Percentiles rank a stretch among this genome's conserved stretches.
These are phyloP conservation scores for Pogostemon cablin DNA, from an alignment of 257 asterid genomes.

Conservation along the genomic window DNA sequence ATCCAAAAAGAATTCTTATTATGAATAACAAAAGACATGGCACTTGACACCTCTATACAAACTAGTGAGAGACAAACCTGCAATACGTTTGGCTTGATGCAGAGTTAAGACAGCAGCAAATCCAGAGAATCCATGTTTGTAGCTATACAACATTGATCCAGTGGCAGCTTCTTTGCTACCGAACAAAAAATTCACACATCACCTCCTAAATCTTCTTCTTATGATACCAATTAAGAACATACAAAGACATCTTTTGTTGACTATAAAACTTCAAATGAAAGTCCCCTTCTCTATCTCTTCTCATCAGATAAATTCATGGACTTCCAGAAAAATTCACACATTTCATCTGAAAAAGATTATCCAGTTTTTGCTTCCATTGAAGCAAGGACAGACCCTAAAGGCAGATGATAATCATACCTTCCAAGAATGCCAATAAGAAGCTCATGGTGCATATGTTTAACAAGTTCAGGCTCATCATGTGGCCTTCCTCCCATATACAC, in stretches of 20 bases:
- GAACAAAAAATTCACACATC: conserved; percentile 6
- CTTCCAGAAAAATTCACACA: too few relatives aligned
- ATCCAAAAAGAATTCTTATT: background rate
- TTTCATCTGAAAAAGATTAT: too few relatives aligned
- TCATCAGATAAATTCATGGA: too few relatives aligned
- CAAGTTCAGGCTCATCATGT: conserved; percentile 33
- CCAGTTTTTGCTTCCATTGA: background rate
- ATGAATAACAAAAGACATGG: background rate
- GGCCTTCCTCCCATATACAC: conserved; percentile 42
- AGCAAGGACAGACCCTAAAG: background rate
- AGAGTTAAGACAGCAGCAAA: conserved; percentile 46
- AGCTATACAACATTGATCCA: conserved; percentile 43
- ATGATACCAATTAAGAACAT: background rate
- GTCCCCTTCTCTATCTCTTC: too few relatives aligned
- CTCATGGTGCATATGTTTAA: conserved; percentile 38
- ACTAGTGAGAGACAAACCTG: conserved; percentile 35
- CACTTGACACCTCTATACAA: background rate
- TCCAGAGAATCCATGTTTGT: conserved; percentile 50
- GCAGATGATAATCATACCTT: conserved; percentile 29
- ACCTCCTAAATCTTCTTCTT: background rate
- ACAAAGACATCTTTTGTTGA: background rate
- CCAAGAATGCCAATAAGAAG: conserved; percentile 40
- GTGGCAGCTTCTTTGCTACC: conserved; percentile 39
- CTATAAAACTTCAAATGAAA: background rate
- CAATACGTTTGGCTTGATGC: conserved; percentile 37